phyloP scores from a whole-genome alignment of 805 yeast species.

The Candida rishiriensis region DNA sequence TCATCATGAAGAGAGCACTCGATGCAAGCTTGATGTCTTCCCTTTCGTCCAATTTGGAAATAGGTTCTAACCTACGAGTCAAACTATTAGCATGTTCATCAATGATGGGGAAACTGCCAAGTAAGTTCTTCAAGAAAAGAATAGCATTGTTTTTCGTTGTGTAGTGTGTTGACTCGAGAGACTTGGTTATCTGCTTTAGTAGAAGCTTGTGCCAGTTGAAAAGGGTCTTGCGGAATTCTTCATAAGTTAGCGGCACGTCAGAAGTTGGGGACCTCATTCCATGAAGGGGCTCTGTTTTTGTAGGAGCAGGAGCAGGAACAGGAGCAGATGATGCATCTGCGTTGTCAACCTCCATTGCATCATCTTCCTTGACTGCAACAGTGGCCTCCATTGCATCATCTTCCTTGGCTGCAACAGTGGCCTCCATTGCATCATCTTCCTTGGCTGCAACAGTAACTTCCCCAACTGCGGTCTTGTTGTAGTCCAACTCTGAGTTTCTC shows the following conservation, averaged over 20 bases:
- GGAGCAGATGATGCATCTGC: constrained; percentile 1
- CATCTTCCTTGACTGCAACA: constrained; percentile 7
- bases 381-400: constrained; percentile 11
- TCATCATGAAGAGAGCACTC: constrained; percentile 62
- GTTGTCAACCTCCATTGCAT: constrained; percentile 1
- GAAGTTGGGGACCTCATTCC: constrained; percentile 19
- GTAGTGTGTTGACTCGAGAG: constrained; percentile 53
- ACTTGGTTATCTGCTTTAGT: constrained; percentile 36
- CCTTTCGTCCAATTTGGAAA: constrained; percentile 52
- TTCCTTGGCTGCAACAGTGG: constrained; percentile 1
- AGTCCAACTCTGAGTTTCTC: constrained; percentile 37
- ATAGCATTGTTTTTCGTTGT: constrained; percentile 79
- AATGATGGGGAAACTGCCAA: constrained; percentile 61
- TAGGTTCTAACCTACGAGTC: constrained; percentile 40
- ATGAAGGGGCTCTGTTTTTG: not conserved
- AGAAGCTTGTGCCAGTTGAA: constrained; percentile 54
- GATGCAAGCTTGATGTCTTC: constrained; percentile 80
- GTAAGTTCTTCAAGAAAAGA: constrained; percentile 60
- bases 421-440: constrained; percentile 14
- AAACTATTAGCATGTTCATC: constrained; percentile 60
- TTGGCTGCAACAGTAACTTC: not conserved
- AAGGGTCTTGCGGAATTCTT: constrained; percentile 36
- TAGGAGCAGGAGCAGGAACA: constrained; percentile 3
- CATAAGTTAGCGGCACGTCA: constrained; percentile 24
- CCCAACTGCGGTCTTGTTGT: constrained; percentile 26